Base-by-base conservation (phyloP, 176 grass and related monocot species). In the Urochloa ruziziensis region DNA sequence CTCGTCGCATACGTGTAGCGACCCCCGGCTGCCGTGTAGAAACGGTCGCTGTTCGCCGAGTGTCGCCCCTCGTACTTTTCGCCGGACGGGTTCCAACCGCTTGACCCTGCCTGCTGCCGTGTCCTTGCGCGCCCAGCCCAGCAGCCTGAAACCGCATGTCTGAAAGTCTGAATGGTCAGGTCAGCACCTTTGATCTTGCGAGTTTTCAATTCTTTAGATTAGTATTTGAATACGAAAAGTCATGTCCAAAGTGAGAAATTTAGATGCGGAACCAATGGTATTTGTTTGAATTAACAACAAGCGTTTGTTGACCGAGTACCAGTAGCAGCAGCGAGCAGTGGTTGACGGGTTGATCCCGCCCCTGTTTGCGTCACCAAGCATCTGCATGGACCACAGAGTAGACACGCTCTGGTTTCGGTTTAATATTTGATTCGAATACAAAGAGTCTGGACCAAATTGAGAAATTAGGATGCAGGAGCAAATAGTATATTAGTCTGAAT, bases 1-100 rank as follows among this genome's bases (percentile, higher is more conserved):
- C 58, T 75, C 47, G 60, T 70, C 39, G 63, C 64, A 28, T 72
- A 63, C 49, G 70, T 81, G 73, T 48, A 27, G 34, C 7, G 0
- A 3, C 0, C 27, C 10, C 34, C 16, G 19, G 46, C 0, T 2
- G 40, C 19, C 70, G 52, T 70, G 82, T 76, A 68, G 87, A 89
- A 89, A 6, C 2, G 64, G 82, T 89, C 87, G 27, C 77, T 76
- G 88, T 51, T 85, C 69, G 68, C 70, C 82, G 76, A 73, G 77
- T 73, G 67, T 42, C 62, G 33, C 33, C 6, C 56, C 6, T 83
- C 42, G 79, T 57, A 60, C 5, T 68, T 75, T 62, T 62, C 60
- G 52, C 24, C 48, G 27, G 70, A 28, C 82, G 32, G 23, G 39
- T 80, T 89, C 76, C 40, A 37, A 74, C 60, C 7, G 32, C 49